Base-by-base conservation (phyloP, 208 protist species). In the Leptomonas pyrrhocoris region DNA sequence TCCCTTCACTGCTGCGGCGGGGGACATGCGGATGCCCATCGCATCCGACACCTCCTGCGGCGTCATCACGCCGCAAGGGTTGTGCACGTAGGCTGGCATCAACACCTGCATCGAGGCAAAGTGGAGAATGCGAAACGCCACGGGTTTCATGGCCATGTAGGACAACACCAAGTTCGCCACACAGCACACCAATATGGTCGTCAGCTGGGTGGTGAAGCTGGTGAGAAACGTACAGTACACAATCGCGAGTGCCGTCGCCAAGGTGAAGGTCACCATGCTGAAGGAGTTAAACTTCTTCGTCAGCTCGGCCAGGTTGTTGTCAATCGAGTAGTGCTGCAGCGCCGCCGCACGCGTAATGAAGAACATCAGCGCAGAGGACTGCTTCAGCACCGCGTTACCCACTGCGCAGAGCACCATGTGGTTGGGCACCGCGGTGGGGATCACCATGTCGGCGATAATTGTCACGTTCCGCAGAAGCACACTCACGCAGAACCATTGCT, bases 241-340 rank as follows among this genome's bases (percentile, higher is more conserved):
- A 62, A 93, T 95, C 28, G 86, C 89, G 2, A 90, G 66, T 9
- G 89, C 86, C n/a, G 86, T 91, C 18, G 85, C 80, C 3, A 91
- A 43, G 1, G 89, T 93, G 73, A 88, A 93, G 55, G 77, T 90
- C 11, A 95, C 86, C 74, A 95, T 91, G 50, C 85, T 83, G 74
- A 91, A 92, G 8, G 89, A 95, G 65, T 95, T 95, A 62, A 95
- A 90, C 77, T 95, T 95, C 59, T 93, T 95, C 42, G 89, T 95
- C 25, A 95, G 74, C 73, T 95, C 86, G 12, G 89, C 86, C 1
- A 95, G 64, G 65, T 95, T 95, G 71, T 92, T 93, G 63, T 74
- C 57, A 27, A 81, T 78, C 4, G 89, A 83, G 65, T 92, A 95
- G 81, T 95, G 89, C 71, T 95, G 89, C 58, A 95, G 73, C 9